Percentiles rank a stretch among this genome's conserved stretches.
Evolutionary conservation across 306 rosid species (phyloP).

Genomic region (Abrus precatorius): DNA sequence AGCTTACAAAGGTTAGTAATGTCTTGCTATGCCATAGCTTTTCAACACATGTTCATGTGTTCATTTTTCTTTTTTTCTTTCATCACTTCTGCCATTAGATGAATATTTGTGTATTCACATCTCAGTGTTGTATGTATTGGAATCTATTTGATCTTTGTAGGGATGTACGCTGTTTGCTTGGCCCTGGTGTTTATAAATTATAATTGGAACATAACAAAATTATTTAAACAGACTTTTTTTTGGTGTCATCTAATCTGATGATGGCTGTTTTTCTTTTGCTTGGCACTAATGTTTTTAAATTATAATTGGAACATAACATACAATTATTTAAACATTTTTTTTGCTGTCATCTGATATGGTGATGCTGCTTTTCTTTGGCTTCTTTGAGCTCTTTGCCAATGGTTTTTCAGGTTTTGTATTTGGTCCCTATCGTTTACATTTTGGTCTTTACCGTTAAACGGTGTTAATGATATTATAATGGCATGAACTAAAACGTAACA

Average conservation of each 20-base stretch:
- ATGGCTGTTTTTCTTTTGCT: slow-evolving; percentile 20
- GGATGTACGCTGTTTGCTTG: slow-evolving; percentile 7
- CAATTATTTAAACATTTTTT: not conserved
- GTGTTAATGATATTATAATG: too few relatives aligned
- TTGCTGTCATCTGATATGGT: not conserved
- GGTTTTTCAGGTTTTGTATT: not conserved
- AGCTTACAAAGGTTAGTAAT: slow-evolving; percentile 89
- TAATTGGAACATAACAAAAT: not conserved
- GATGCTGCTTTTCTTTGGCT: not conserved
- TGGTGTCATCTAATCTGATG: not conserved
- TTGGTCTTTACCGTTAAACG: too few relatives aligned
- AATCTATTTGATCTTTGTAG: not conserved
- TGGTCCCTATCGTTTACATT: not conserved
- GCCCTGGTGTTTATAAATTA: not conserved
- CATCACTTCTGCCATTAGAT: slow-evolving; percentile 5
- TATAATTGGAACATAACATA: not conserved
- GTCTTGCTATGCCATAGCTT: slow-evolving; percentile 25
- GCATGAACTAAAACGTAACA: too few relatives aligned
- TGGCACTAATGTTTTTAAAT: not conserved
- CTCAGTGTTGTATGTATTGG: not conserved
- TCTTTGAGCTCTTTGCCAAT: not conserved
- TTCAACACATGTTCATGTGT: slow-evolving; percentile 22
- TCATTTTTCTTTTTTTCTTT: not conserved
- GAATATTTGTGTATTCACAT: slow-evolving; percentile 27
- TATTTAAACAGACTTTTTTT: not conserved